These are phyloP conservation scores for Conticribra weissflogii DNA, from an alignment of 108 stramenopile species.

Conservation along the genomic window DNA sequence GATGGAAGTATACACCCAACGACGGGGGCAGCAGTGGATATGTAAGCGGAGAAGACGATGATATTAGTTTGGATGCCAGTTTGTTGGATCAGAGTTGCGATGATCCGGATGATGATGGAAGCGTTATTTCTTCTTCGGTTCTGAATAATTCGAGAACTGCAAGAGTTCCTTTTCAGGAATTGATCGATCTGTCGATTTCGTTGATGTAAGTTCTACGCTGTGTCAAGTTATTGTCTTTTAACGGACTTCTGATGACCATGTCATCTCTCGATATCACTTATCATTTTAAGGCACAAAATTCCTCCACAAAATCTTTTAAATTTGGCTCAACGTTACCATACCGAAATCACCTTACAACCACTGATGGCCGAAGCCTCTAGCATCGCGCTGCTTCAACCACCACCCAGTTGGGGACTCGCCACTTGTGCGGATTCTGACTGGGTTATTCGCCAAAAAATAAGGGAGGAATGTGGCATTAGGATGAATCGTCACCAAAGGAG, in stretches of 20 bases:
- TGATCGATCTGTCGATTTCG: constrained; percentile 73
- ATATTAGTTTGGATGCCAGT: constrained; percentile 35
- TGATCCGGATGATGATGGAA: constrained; percentile 30
- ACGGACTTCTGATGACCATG: background rate
- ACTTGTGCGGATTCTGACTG: constrained; percentile 65
- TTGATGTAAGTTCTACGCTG: constrained; percentile 59
- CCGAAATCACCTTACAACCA: constrained; percentile 34
- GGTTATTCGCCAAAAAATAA: constrained; percentile 64
- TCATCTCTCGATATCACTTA: constrained; percentile 1
- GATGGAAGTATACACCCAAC: constrained; percentile 64
- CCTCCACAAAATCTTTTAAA: constrained; percentile 72
- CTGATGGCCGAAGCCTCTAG: constrained; percentile 43
- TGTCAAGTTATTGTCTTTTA: background rate
- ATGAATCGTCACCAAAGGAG: constrained; percentile 57
- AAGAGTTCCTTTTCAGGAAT: constrained; percentile 81
- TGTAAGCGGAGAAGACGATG: constrained; percentile 62
- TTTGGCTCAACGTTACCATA: constrained; percentile 66
- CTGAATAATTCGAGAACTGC: constrained; percentile 15
- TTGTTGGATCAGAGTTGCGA: constrained; percentile 29
- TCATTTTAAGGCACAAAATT: constrained; percentile 55
- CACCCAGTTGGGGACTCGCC: constrained; percentile 60
- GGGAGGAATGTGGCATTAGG: constrained; percentile 52
- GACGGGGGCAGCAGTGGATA: constrained; percentile 49
- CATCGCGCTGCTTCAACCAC: constrained; percentile 65
- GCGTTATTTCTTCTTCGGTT: constrained; percentile 11